Percentiles rank a stretch among this genome's conserved stretches.
phyloP scores from a whole-genome alignment of 2,329 filamentous ascomycete genomes.

The Didymella sp. region DNA sequence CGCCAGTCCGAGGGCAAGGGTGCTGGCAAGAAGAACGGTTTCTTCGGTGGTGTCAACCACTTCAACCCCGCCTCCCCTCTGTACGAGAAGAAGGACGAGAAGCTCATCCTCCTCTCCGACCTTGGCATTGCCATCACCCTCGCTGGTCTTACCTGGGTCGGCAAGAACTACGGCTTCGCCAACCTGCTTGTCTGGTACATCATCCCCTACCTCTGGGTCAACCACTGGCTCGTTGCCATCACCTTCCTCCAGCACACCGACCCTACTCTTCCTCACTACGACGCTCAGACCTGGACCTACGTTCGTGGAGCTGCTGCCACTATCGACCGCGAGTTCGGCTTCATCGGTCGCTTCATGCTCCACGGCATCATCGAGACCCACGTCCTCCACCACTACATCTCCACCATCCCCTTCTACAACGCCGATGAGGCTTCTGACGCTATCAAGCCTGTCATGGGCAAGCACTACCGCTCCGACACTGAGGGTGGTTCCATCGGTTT shows the following conservation, averaged over 20 bases:
- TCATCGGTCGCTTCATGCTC: constrained; percentile 87
- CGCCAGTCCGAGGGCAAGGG: constrained; percentile 92
- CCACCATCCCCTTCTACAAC: constrained; percentile 94
- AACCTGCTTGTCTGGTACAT: constrained; percentile 97
- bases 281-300: constrained; percentile 85
- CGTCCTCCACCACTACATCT: constrained; percentile 97
- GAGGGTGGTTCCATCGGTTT: constrained; percentile 80
- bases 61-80: constrained; percentile 87
- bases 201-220: constrained; percentile 94
- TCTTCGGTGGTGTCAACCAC: constrained; percentile 86
- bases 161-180: constrained; percentile 78
- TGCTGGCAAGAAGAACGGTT: constrained; percentile 87
- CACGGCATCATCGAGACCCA: constrained; percentile 98
- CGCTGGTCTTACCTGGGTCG: constrained; percentile 70
- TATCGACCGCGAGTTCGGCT: constrained; percentile 96
- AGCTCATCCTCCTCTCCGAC: constrained; percentile 86
- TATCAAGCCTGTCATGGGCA: constrained; percentile 93
- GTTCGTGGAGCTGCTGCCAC: constrained; percentile 92
- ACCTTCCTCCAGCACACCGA: constrained; percentile 98
- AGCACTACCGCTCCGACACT: constrained; percentile 88
- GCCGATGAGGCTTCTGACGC: constrained; percentile 93
- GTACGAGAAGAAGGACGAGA: constrained; percentile 89
- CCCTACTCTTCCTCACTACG: constrained; percentile 91
- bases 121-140: constrained; percentile 71
- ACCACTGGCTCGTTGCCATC: constrained; percentile 99